phyloP scores from a whole-genome alignment of 192 early-diverging fungal genomes.

The Piromyces sp. region DNA sequence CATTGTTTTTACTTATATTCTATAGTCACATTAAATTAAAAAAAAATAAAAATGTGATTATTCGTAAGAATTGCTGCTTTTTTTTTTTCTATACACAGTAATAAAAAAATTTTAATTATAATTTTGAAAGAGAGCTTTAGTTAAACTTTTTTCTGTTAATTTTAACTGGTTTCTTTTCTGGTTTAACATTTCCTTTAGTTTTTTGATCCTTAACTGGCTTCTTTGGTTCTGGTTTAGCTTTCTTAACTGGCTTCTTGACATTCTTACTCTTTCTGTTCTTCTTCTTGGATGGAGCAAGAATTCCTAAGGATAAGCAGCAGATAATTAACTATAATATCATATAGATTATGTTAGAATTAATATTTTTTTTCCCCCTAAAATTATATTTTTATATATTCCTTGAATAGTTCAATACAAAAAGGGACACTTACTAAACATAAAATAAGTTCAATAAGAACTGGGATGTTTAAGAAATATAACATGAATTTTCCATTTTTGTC shows the following conservation, averaged over 20 bases:
- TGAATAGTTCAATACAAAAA: no score
- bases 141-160: no score
- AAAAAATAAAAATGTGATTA: no score
- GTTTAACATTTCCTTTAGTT: not conserved
- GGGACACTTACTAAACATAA: not conserved
- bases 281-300: not conserved
- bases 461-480: not conserved
- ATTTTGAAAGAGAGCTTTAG: no score
- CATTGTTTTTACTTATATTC: no score
- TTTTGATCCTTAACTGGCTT: not conserved
- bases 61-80: no score
- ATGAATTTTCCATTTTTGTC: not conserved
- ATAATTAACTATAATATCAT: not conserved
- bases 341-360: no score
- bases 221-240: not conserved
- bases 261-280: not conserved
- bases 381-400: no score
- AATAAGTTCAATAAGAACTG: not conserved
- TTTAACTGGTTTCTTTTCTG: not conserved
- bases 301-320: not conserved
- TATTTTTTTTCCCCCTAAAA: no score
- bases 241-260: not conserved
- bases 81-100: no score
- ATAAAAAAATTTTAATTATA: no score
- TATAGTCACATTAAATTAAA: no score